Conservation (phyloP, 108 stramenopile species). For the Discostella stelligeroides region DNA sequence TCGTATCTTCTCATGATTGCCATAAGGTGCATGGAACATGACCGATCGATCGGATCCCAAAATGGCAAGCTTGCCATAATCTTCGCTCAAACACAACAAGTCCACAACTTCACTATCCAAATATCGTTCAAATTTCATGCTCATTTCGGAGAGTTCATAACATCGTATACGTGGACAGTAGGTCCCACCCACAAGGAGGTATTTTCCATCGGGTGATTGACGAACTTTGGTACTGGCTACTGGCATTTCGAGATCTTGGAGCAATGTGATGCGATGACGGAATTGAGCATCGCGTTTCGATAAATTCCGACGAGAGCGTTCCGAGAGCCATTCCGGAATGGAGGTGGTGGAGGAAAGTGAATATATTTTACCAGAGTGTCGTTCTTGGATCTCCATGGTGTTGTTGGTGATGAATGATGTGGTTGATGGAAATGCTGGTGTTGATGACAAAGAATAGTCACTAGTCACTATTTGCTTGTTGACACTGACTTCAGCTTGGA, state of each 20-base stretch:
- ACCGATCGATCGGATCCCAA: constrained; percentile 92
- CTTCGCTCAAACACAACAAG: constrained; percentile 82
- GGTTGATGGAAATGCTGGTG: not conserved
- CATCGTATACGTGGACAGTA: constrained; percentile 96
- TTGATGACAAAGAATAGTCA: too few relatives aligned
- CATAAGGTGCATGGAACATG: constrained; percentile 97
- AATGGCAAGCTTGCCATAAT: constrained; percentile 95
- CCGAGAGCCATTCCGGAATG: constrained; percentile 97
- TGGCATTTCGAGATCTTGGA: constrained; percentile 99
- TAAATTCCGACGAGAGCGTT: constrained; percentile 89
- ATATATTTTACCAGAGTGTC: constrained; percentile 89
- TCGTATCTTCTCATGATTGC: constrained; percentile 86
- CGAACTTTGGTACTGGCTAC: constrained; percentile 79
- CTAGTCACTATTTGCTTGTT: too few relatives aligned
- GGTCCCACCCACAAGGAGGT: constrained; percentile 90
- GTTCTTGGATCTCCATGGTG: constrained; percentile 87
- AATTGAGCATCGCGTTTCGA: constrained; percentile 90
- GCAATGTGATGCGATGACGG: constrained; percentile 92
- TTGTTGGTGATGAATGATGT: not conserved
- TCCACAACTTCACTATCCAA: constrained; percentile 94
- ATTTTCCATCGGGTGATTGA: constrained; percentile 88
- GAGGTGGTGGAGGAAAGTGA: constrained; percentile 87
- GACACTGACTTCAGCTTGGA: too few relatives aligned
- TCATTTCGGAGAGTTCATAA: constrained; percentile 93
- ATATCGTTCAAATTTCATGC: constrained; percentile 98